Evolutionary conservation across 2,329 filamentous ascomycete species (phyloP).

Genomic region (Aspergillus uvarum): DNA sequence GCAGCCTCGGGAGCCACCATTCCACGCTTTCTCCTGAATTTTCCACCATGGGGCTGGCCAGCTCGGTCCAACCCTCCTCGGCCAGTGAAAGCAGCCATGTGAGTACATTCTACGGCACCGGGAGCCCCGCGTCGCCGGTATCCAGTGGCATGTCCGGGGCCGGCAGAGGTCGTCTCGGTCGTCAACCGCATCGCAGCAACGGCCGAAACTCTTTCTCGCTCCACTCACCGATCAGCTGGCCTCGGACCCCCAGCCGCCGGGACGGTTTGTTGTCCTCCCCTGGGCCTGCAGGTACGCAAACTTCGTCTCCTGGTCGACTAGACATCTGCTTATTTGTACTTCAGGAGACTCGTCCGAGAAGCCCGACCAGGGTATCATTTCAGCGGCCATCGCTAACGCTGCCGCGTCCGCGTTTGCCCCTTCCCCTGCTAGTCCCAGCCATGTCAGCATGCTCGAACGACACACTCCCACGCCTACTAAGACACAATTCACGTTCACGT

Average conservation of each 20-base stretch:
- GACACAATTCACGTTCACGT: constrained; percentile 94
- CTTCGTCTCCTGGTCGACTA: neutral
- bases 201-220: constrained; percentile 63
- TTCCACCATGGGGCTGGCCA: constrained; percentile 61
- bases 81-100: constrained; percentile 48
- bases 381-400: constrained; percentile 85
- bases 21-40: constrained; percentile 62
- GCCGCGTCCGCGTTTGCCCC: constrained; percentile 67
- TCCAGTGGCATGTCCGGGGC: constrained; percentile 77
- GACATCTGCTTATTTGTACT: constrained; percentile 4
- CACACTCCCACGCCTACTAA: constrained; percentile 67
- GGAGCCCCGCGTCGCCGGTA: constrained; percentile 53
- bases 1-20: constrained; percentile 63
- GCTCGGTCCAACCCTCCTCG: constrained; percentile 46
- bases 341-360: constrained; percentile 39
- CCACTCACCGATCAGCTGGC: constrained; percentile 59
- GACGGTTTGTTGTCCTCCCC: constrained; percentile 48
- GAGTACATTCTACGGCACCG: constrained; percentile 58
- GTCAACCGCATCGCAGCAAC: constrained; percentile 52
- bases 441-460: constrained; percentile 74
- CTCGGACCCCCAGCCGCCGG: constrained; percentile 50
- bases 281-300: constrained; percentile 35
- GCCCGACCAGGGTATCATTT: constrained; percentile 77
- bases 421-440: constrained; percentile 67
- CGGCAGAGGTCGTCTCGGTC: constrained; percentile 79